phyloP scores from a whole-genome alignment of 306 rosid species.

The Cucumis melo region DNA sequence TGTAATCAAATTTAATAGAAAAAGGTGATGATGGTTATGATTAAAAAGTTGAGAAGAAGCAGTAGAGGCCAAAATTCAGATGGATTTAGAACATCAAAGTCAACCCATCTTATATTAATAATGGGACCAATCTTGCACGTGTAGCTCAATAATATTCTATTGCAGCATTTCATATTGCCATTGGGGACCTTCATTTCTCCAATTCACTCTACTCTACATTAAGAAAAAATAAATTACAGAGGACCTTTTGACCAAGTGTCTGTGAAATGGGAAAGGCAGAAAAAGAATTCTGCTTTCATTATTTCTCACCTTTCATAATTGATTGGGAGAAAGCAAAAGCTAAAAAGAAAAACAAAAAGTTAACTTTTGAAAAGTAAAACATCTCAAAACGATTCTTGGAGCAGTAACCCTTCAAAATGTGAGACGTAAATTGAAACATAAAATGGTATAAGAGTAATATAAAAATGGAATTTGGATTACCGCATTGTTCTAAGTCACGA shows the following conservation, averaged over 20 bases:
- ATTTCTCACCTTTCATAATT: slow-evolving; percentile 10
- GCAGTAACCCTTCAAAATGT: too few relatives aligned
- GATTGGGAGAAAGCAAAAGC: background rate
- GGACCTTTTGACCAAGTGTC: slow-evolving; percentile 36
- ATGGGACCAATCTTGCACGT: slow-evolving; percentile 22
- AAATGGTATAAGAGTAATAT: too few relatives aligned
- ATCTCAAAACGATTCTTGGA: too few relatives aligned
- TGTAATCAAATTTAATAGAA: slow-evolving; percentile 8
- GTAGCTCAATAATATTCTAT: too few relatives aligned
- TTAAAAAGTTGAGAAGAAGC: background rate
- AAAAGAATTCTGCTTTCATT: slow-evolving; percentile 30
- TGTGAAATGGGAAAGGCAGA: slow-evolving; percentile 22
- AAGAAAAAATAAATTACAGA: background rate
- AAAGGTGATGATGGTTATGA: slow-evolving; percentile 10
- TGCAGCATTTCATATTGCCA: too few relatives aligned
- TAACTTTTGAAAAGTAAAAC: background rate
- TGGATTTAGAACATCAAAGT: slow-evolving; percentile 20
- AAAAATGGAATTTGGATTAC: too few relatives aligned
- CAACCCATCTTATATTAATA: slow-evolving; percentile 8
- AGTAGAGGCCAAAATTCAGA: background rate
- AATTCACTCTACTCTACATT: too few relatives aligned
- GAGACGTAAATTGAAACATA: too few relatives aligned
- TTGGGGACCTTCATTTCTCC: too few relatives aligned
- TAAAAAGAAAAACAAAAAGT: background rate
- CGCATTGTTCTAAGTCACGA: too few relatives aligned